These are phyloP conservation scores for Ustilago shanxiensis DNA, from an alignment of 1,284 basidiomycete species.

Conservation along the genomic window DNA sequence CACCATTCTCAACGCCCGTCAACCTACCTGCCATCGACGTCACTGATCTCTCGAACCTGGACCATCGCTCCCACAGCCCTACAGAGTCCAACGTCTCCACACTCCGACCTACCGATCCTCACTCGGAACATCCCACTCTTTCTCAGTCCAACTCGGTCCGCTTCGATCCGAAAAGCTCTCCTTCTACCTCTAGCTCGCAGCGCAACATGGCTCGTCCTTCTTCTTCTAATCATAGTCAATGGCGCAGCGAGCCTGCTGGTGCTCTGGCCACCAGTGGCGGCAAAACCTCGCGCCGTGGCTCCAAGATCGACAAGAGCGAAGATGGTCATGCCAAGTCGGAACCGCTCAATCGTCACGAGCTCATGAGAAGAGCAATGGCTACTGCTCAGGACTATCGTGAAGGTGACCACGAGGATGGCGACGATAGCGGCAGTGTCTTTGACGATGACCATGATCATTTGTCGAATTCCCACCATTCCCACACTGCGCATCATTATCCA, in stretches of 20 bases:
- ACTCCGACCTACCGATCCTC: background rate
- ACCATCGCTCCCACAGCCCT: conserved; percentile 7
- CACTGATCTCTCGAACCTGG: conserved; percentile 36
- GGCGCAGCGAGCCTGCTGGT: conserved; percentile 25
- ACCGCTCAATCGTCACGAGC: conserved; percentile 59
- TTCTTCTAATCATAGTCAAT: conserved; percentile 23
- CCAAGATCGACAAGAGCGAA: conserved; percentile 43
- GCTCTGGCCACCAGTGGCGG: conserved; percentile 12
- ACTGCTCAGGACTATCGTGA: conserved; percentile 44
- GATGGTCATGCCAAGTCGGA: conserved; percentile 47
- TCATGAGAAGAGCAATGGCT: conserved; percentile 66
- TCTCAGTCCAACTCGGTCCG: conserved; percentile 3
- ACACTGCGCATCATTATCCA: conserved; percentile 12
- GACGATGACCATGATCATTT: conserved; percentile 38
- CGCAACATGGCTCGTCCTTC: conserved; percentile 37
- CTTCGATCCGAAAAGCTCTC: background rate
- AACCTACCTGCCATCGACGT: conserved; percentile 47
- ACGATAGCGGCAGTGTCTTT: conserved; percentile 40
- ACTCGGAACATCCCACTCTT: background rate
- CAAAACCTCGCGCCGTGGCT: conserved; percentile 39
- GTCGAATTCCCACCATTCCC: conserved; percentile 44
- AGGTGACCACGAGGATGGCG: conserved; percentile 14
- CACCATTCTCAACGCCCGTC: conserved; percentile 30
- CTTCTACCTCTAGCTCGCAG: background rate
- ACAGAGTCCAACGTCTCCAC: conserved; percentile 25